phyloP scores from a whole-genome alignment of 2,329 filamentous ascomycete species.

The Exophiala phaeomuriformis region DNA sequence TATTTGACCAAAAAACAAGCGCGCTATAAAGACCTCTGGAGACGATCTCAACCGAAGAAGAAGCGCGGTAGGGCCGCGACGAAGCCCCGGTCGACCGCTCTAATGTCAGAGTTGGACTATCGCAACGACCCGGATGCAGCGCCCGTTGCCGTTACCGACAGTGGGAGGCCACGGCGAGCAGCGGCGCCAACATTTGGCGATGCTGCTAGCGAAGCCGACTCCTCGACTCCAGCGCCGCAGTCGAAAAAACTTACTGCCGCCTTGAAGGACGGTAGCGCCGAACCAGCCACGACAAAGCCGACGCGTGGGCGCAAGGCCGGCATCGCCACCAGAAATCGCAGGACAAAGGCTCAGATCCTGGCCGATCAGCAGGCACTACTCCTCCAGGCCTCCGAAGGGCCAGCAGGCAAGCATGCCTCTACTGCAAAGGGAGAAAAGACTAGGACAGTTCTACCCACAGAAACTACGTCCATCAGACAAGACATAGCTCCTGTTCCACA shows the following conservation, averaged over 20 bases:
- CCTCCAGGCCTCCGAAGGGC: conserved; percentile 15
- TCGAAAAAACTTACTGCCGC: conserved; percentile 29
- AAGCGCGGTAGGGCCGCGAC: conserved; percentile 33
- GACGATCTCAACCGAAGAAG: conserved; percentile 38
- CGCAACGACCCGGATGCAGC: conserved; percentile 39
- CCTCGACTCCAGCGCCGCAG: conserved; percentile 29
- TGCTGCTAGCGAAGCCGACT: conserved; percentile 27
- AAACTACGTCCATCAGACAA: conserved; percentile 12
- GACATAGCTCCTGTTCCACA: conserved; percentile 11
- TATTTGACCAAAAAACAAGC: conserved; percentile 45
- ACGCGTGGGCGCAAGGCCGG: conserved; percentile 25
- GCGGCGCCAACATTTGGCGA: conserved; percentile 46
- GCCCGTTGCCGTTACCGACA: conserved; percentile 41
- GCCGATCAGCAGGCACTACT: conserved; percentile 19
- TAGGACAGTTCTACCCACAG: conserved; percentile 19
- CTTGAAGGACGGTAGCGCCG: conserved; percentile 24
- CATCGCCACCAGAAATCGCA: conserved; percentile 22
- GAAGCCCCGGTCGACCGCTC: conserved; percentile 42
- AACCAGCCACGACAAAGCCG: conserved; percentile 28
- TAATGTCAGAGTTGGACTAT: conserved; percentile 42
- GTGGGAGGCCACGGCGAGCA: conserved; percentile 43
- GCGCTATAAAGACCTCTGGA: conserved; percentile 45
- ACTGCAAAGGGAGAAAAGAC: conserved; percentile 12
- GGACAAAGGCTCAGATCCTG: conserved; percentile 27
- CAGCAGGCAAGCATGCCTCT: conserved; percentile 12